Base-by-base conservation (phyloP, 495 filamentous ascomycete species). In the Aspergillus indologenus region DNA sequence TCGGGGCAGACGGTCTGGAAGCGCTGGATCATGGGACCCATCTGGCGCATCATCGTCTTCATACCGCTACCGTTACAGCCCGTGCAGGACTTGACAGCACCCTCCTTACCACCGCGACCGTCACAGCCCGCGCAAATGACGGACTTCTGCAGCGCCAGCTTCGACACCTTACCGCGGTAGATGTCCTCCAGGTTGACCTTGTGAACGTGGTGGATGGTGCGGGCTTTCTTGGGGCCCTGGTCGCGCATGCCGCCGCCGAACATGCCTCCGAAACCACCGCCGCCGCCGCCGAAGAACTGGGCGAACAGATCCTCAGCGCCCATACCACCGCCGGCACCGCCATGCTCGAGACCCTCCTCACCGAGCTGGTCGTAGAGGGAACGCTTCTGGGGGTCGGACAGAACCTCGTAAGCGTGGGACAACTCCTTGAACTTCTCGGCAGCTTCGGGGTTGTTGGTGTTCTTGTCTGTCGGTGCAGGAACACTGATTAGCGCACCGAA, bases 21-120 rank as follows among this genome's bases (percentile, higher is more conserved):
- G 52, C 94, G 90, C 78, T 98, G 95, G 69, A 98, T 98, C 94
- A 99, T 99, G 53, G 94, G 94, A 53, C 95, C 94, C 92, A 98
- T 98, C 81, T 98, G 95, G 66, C 94, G 90, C 94, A 98, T 97
- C 93, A 99, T 98, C 20, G 89, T 96, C 87, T 98, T 98, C 90
- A 96, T 95, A 75, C 94, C 95, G 60, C 86, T 83, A 65, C 94
- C 94, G 60, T 95, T 90, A 74, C 94, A 99, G 61, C 89, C 88
- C 26, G 84, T 68, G 79, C 94, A 99, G 62, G 88, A 89, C 78
- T 90, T 91, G 65, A 98, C 93, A 17, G 95, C 90, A 59, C 94
- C 94, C 57, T 99, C 94, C 79, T 98, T 98, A 44, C 95, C 95
- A 69, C 94, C 94, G 62, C 93, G 90, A 47, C 94, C 94, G 55